A percentile compares a stretch with the other conserved stretches of the same genome.
Evolutionary conservation across 179 eudicot species (phyloP).

Genomic region (Heliamphora ciliata): DNA sequence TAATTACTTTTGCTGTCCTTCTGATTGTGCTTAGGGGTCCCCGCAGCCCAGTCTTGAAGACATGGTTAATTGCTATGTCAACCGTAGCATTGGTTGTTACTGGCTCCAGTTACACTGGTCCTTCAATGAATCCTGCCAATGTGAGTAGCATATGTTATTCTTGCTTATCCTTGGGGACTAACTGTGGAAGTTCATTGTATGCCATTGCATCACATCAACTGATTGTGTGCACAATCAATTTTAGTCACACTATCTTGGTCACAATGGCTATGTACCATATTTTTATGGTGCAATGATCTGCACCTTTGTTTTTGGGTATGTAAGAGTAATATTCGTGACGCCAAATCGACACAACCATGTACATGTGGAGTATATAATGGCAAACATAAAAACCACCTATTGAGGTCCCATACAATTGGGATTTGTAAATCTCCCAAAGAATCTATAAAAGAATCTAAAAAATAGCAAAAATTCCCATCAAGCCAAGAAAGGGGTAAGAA

Average conservation of each 20-base stretch:
- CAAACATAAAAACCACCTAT: no score
- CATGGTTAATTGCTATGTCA: slow-evolving; percentile 60
- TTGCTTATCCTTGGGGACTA: not conserved
- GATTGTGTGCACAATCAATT: not conserved
- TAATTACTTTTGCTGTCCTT: slow-evolving; percentile 56
- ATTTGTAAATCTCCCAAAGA: no score
- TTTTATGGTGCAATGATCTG: not conserved
- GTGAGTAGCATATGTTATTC: slow-evolving; percentile 33
- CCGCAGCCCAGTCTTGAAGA: slow-evolving; percentile 44
- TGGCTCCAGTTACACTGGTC: slow-evolving; percentile 74
- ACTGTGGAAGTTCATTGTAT: not conserved
- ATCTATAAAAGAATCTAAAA: no score
- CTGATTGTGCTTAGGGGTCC: slow-evolving; percentile 56
- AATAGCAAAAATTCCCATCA: no score
- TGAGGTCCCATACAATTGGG: no score
- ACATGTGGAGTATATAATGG: no score
- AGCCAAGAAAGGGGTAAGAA: no score
- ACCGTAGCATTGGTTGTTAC: slow-evolving; percentile 55
- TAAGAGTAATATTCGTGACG: no score
- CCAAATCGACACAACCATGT: no score
- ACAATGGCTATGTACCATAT: not conserved
- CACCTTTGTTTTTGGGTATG: not conserved
- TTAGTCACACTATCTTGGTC: not conserved
- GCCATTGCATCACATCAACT: not conserved
- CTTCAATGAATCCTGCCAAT: slow-evolving; percentile 93